These are phyloP conservation scores for Malassezia slooffiae DNA, from an alignment of 1,284 basidiomycete genomes.

Conservation along the genomic window DNA sequence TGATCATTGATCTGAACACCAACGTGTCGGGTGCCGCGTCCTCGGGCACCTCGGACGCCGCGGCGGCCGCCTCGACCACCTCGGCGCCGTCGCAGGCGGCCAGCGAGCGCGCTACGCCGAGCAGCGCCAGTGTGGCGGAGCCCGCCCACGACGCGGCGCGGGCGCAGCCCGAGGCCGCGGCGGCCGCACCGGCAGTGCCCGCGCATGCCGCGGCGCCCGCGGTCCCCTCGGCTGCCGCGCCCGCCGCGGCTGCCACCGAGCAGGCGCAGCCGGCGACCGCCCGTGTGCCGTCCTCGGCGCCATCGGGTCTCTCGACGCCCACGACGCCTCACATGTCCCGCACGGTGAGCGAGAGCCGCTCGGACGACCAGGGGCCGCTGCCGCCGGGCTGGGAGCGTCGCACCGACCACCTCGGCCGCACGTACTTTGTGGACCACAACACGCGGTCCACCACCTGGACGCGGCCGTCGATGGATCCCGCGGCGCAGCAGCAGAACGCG, in stretches of 20 bases:
- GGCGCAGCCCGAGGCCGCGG: neutral
- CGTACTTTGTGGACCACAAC: conserved; percentile 72
- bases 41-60: neutral
- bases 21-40: conserved; percentile 32
- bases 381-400: conserved; percentile 88
- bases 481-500: conserved; percentile 25
- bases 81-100: conserved; percentile 34
- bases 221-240: conserved; percentile 1
- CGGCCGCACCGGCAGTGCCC: neutral
- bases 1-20: conserved; percentile 46
- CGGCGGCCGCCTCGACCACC: conserved; percentile 13
- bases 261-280: conserved; percentile 5
- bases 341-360: conserved; percentile 18
- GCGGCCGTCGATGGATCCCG: conserved; percentile 48
- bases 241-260: conserved; percentile 6
- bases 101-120: neutral
- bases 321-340: conserved; percentile 4
- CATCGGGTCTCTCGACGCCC: conserved; percentile 13
- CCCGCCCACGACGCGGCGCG: conserved; percentile 1
- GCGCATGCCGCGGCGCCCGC: neutral
- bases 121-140: neutral
- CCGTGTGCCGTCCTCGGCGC: conserved; percentile 12
- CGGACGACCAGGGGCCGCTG: conserved; percentile 49
- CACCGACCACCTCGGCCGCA: conserved; percentile 70
- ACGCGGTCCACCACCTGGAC: conserved; percentile 88